Percentiles rank a stretch among this genome's conserved stretches.
These are phyloP conservation scores for Malassezia psittaci DNA, from an alignment of 1,284 basidiomycete genomes.

Conservation along the genomic window DNA sequence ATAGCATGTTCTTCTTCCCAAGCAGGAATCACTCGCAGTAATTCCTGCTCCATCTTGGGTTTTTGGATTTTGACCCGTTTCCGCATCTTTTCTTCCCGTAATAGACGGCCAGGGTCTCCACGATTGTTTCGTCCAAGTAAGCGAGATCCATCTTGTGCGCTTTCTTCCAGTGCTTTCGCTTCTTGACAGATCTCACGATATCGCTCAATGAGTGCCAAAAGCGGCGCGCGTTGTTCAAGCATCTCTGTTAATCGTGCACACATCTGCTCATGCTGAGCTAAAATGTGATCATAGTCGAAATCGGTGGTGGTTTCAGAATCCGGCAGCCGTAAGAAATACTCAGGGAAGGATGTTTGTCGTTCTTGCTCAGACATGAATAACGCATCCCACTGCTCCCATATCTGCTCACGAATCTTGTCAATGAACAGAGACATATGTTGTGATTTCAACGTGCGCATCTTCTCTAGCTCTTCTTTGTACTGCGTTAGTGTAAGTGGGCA, in stretches of 20 bases:
- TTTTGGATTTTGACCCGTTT: conserved; percentile 91
- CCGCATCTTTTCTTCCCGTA: conserved; percentile 93
- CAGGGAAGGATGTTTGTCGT: conserved; percentile 52
- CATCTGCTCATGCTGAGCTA: conserved; percentile 78
- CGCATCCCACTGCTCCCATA: conserved; percentile 71
- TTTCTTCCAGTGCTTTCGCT: conserved; percentile 64
- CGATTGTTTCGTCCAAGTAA: conserved; percentile 56
- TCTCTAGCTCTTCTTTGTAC: conserved; percentile 79
- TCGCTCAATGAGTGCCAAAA: conserved; percentile 68
- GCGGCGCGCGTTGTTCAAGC: conserved; percentile 62
- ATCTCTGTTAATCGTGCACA: conserved; percentile 71
- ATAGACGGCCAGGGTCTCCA: conserved; percentile 52
- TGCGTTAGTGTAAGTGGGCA: conserved; percentile 6
- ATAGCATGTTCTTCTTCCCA: conserved; percentile 76
- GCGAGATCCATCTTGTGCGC: conserved; percentile 55
- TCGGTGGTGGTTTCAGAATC: conserved; percentile 3
- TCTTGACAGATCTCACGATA: conserved; percentile 88
- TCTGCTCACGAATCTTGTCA: conserved; percentile 67
- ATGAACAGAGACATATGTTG: conserved; percentile 81
- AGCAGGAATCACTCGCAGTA: conserved; percentile 64
- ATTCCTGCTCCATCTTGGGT: conserved; percentile 71
- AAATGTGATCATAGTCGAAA: conserved; percentile 50
- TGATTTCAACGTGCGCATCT: conserved; percentile 78
- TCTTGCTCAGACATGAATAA: conserved; percentile 76
- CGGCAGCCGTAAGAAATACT: conserved; percentile 25